These are phyloP conservation scores for Globisporangium radiosum DNA, from an alignment of 352 stramenopile species.

Conservation along the genomic window DNA sequence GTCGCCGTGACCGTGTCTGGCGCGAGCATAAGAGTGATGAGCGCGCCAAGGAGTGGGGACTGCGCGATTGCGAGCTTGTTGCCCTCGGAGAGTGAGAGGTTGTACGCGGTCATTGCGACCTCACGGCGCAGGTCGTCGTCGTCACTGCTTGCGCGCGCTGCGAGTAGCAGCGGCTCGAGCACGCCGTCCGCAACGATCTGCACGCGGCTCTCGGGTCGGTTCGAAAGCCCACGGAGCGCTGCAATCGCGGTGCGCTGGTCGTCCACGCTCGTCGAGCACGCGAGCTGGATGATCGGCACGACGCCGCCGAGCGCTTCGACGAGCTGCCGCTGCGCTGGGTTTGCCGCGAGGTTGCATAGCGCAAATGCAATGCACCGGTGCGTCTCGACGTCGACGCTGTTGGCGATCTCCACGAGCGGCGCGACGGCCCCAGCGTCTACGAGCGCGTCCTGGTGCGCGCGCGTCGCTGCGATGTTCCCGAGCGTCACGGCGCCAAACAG, in stretches of 20 bases:
- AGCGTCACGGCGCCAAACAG: constrained; percentile 95
- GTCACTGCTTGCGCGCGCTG: constrained; percentile 33
- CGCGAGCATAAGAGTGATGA: constrained; percentile 86
- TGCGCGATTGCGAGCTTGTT: constrained; percentile 92
- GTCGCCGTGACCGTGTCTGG: constrained; percentile 58
- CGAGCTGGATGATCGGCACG: constrained; percentile 93
- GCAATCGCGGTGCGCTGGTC: constrained; percentile 91
- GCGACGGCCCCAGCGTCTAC: constrained; percentile 82
- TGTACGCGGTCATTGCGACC: constrained; percentile 86
- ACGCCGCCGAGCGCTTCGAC: constrained; percentile 93
- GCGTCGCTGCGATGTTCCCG: constrained; percentile 90
- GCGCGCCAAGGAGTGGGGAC: constrained; percentile 65
- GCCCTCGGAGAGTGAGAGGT: constrained; percentile 90
- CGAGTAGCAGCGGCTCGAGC: constrained; percentile 85
- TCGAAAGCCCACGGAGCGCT: constrained; percentile 87
- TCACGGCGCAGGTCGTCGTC: constrained; percentile 83
- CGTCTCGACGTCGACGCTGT: constrained; percentile 90
- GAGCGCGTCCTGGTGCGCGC: constrained; percentile 70
- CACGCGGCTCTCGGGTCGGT: constrained; percentile 75
- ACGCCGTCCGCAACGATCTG: constrained; percentile 88
- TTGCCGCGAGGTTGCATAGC: constrained; percentile 92
- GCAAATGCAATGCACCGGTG: constrained; percentile 95
- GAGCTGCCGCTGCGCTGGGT: constrained; percentile 71
- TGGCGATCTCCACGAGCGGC: constrained; percentile 92
- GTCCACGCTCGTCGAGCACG: constrained; percentile 79